Percentiles rank a stretch among this genome's conserved stretches.
Evolutionary conservation across 768 basidiomycete species (phyloP).

Genomic region (Boletus rufocinnamomeus): DNA sequence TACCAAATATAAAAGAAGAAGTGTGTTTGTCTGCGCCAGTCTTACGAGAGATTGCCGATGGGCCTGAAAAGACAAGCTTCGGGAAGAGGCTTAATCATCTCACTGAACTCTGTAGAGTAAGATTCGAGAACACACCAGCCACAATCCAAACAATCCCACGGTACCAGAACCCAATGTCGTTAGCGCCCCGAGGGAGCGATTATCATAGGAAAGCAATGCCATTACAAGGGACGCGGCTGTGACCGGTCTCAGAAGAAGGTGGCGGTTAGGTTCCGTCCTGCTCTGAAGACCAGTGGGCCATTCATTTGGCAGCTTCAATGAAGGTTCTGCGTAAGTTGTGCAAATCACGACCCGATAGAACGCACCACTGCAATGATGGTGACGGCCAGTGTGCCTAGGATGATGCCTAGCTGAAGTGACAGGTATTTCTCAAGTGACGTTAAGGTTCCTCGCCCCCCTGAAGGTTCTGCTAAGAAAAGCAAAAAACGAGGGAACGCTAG

Average conservation of each 20-base stretch:
- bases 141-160: conserved; percentile 68
- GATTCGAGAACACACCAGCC: conserved; percentile 55
- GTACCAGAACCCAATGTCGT: conserved; percentile 48
- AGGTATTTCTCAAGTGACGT: conserved; percentile 73
- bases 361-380: conserved; percentile 61
- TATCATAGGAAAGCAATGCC: conserved; percentile 69
- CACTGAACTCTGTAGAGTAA: conserved; percentile 13
- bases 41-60: conserved; percentile 59
- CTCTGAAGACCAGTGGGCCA: conserved; percentile 35
- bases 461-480: conserved; percentile 62
- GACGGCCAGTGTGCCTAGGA: conserved; percentile 55
- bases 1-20: conserved; percentile 77
- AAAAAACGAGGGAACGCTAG: conserved; percentile 62
- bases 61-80: conserved; percentile 63
- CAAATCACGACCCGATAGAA: conserved; percentile 5
- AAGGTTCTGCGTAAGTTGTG: conserved; percentile 1
- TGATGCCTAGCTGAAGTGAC: conserved; percentile 63
- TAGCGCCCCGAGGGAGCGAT: conserved; percentile 55
- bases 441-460: conserved; percentile 44
- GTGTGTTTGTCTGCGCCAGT: conserved; percentile 85
- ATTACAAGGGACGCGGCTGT: conserved; percentile 54
- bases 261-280: conserved; percentile 33
- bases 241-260: conserved; percentile 67
- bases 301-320: conserved; percentile 45
- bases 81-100: conserved; percentile 16